Evolutionary conservation across 768 basidiomycete species (phyloP), one percentile per base, ranked within the genome.

Genomic region (Omphalotus guepiniiformis): DNA sequence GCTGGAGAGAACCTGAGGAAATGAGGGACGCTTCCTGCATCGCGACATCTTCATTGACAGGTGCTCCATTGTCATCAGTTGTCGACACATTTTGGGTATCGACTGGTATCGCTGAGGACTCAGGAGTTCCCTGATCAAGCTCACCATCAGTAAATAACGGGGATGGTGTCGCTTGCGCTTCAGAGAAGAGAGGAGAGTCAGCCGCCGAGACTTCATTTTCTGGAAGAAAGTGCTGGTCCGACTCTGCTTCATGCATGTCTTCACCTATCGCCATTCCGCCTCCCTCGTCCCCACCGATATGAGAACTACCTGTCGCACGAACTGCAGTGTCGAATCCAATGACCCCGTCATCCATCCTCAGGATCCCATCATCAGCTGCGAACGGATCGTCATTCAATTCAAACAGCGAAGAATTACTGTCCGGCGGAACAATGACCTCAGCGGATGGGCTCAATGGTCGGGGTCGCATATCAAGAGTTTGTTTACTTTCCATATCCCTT

Each of bases 141-240:
- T 22, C 30, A 2, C 25, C 23, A 26, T 46, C 44, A 27, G 34
- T 26, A 13, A 37, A 46, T 34, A 46, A 36, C n/a, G 44, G 44
- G 12, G 44, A 46, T 13, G 46, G 46, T 19, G 38, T 29, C 4
- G 46, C 18, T 22, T 32, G 21, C n/a, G 28, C n/a, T 47, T 47
- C 46, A 12, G 46, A 22, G n/a, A 38, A 36, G 4, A 39, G 46
- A 2, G 46, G 38, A 12, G 46, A 47, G n/a, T 9, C 30, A 32
- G 30, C n/a, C n/a, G n/a, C n/a, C 16, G 44, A 25, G 1, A 46
- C 32, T 46, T 21, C n/a, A n/a, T n/a, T n/a, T n/a, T n/a, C n/a
- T n/a, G n/a, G 44, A 4, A 27, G 13, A 25, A 26, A 22, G 4
- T 19, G n/a, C n/a, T n/a, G n/a, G 7, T 44, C 13, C 35, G 34